Conservation (phyloP, 108 stramenopile genomes). For the Ochromonas danica region DNA sequence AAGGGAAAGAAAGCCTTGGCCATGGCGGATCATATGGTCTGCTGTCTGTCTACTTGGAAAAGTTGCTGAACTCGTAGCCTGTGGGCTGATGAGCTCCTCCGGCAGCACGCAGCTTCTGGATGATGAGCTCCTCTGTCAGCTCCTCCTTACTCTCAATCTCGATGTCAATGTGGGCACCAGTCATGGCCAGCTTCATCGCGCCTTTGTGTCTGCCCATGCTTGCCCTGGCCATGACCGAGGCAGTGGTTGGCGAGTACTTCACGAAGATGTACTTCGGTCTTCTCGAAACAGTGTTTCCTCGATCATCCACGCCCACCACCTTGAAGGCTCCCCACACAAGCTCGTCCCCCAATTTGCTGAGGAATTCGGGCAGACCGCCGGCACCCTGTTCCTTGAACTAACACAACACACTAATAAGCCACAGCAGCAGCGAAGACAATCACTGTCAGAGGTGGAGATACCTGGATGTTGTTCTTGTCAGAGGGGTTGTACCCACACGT, state of each 20-base stretch:
- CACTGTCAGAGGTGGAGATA: not conserved
- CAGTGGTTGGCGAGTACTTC: slow-evolving; percentile 24
- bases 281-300: slow-evolving; percentile 38
- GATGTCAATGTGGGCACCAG: slow-evolving; percentile 38
- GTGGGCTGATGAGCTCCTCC: slow-evolving; percentile 34
- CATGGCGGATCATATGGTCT: too few relatives aligned
- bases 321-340: slow-evolving; percentile 44
- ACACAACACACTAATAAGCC: not conserved
- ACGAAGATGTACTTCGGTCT: slow-evolving; percentile 45
- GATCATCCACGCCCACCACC: slow-evolving; percentile 41
- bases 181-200: slow-evolving; percentile 34
- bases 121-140: slow-evolving; percentile 21
- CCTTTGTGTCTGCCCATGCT: slow-evolving; percentile 45
- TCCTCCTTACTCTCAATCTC: slow-evolving; percentile 28
- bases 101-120: slow-evolving; percentile 33
- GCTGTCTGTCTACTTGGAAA: too few relatives aligned
- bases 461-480: not conserved
- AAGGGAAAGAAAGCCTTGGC: too few relatives aligned
- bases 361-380: slow-evolving; percentile 39
- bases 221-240: slow-evolving; percentile 41
- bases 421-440: not conserved
- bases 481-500: not conserved
- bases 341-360: slow-evolving; percentile 25
- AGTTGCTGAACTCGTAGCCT: slow-evolving; percentile 35
- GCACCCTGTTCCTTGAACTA: slow-evolving; percentile 25